A percentile compares a stretch with the other conserved stretches of the same genome.
phyloP scores from a whole-genome alignment of 768 basidiomycete species.

The Suillus americanus region DNA sequence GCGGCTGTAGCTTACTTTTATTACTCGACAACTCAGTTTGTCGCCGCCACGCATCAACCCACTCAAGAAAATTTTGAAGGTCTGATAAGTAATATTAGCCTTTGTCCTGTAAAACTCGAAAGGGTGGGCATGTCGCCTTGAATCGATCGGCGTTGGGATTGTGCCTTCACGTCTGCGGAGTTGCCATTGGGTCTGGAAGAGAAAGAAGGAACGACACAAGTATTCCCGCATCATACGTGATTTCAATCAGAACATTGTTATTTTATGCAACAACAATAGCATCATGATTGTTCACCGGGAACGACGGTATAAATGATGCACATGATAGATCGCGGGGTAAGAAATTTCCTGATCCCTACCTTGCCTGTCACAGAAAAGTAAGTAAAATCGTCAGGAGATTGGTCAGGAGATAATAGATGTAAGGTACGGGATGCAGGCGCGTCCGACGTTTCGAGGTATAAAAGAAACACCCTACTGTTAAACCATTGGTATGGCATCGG shows the following conservation, averaged over 20 bases:
- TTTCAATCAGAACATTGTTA: background rate
- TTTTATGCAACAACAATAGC: background rate
- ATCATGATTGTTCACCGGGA: background rate
- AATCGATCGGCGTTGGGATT: background rate
- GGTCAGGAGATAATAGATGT: background rate
- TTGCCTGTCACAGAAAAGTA: background rate
- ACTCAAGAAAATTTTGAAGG: background rate
- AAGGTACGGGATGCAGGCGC: background rate
- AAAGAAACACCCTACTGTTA: slow-evolving; percentile 1
- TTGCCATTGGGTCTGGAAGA: background rate
- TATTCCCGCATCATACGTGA: background rate
- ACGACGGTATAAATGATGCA: background rate
- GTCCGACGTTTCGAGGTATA: background rate
- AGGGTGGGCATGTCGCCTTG: background rate
- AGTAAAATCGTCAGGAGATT: background rate
- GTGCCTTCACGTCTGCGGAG: background rate
- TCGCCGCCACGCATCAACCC: background rate
- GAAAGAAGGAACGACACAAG: background rate
- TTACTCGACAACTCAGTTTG: background rate
- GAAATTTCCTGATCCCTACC: background rate
- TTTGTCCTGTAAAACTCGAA: background rate
- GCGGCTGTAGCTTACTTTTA: background rate
- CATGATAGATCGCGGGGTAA: background rate
- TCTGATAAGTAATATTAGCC: background rate
- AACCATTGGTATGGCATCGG: slow-evolving; percentile 21